Percentiles rank a stretch among this genome's conserved stretches.
These are phyloP conservation scores for Hericium coralloides DNA, from an alignment of 768 basidiomycete species.

Conservation along the genomic window DNA sequence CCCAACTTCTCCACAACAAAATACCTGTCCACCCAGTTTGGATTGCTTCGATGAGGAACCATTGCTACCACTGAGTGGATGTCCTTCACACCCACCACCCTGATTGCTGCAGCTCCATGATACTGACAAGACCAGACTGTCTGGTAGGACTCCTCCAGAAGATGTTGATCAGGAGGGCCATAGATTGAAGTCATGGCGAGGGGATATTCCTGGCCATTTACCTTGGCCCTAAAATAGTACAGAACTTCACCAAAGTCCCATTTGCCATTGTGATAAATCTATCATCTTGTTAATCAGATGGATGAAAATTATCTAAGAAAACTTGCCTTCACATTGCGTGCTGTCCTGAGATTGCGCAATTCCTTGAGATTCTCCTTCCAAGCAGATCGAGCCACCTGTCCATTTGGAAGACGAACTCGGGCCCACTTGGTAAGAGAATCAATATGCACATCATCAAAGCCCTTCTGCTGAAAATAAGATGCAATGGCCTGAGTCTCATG, in stretches of 20 bases:
- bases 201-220: neutral
- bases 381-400: slow-evolving; percentile 5
- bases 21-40: neutral
- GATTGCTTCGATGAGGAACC: slow-evolving; percentile 1
- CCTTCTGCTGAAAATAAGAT: neutral
- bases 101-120: slow-evolving; percentile 3
- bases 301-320: neutral
- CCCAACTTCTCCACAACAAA: neutral
- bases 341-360: neutral
- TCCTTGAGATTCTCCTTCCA: slow-evolving; percentile 3
- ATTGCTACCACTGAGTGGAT: slow-evolving; percentile 7
- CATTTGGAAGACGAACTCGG: slow-evolving; percentile 19
- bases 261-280: neutral
- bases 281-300: neutral
- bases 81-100: neutral
- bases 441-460: neutral
- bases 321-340: slow-evolving; percentile 13
- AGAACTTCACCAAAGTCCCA: slow-evolving; percentile 3
- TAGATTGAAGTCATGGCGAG: slow-evolving; percentile 10
- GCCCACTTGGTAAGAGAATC: slow-evolving; percentile 5
- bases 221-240: slow-evolving; percentile 3
- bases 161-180: slow-evolving; percentile 1
- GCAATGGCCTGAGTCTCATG: neutral
- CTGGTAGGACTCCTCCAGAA: slow-evolving; percentile 3
- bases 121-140: slow-evolving; percentile 6